Percentiles rank a stretch among this genome's conserved stretches.
These are phyloP conservation scores for Zalerion maritima DNA, from an alignment of 495 filamentous ascomycete genomes.

Conservation along the genomic window DNA sequence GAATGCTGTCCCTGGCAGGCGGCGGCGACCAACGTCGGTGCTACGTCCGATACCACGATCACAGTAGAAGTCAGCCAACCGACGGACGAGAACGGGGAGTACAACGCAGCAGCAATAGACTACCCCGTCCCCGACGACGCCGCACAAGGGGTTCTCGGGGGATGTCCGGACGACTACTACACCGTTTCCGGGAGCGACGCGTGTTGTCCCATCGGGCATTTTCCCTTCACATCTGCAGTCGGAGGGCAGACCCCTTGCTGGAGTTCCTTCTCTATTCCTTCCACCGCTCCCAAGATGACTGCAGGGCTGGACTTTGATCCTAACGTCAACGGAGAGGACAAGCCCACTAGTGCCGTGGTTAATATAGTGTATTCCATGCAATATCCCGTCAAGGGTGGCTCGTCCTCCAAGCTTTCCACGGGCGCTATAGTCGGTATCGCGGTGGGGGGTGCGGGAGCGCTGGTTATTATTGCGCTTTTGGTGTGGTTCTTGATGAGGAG, in stretches of 20 bases:
- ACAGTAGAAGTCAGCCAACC: background rate
- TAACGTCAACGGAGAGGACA: slow-evolving; percentile 5
- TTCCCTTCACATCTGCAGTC: slow-evolving; percentile 11
- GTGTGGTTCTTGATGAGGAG: slow-evolving; percentile 9
- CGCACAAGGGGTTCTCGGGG: slow-evolving; percentile 3
- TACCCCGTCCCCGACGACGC: slow-evolving; percentile 10
- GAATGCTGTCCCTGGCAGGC: slow-evolving; percentile 16
- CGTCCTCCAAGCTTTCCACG: slow-evolving; percentile 8
- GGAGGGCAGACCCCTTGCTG: slow-evolving; percentile 16
- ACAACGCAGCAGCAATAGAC: no score
- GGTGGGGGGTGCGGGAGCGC: slow-evolving; percentile 11
- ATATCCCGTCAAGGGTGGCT: slow-evolving; percentile 7
- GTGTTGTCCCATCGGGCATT: slow-evolving; percentile 14
- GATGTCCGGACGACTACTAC: slow-evolving; percentile 16
- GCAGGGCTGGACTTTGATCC: slow-evolving; percentile 5
- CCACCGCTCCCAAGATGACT: slow-evolving; percentile 9
- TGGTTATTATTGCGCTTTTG: slow-evolving; percentile 8
- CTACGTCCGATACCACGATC: background rate
- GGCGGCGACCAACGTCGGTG: slow-evolving; percentile 1
- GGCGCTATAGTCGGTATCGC: slow-evolving; percentile 16
- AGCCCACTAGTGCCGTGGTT: slow-evolving; percentile 14
- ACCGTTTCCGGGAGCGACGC: slow-evolving; percentile 14
- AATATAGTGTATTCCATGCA: slow-evolving; percentile 17
- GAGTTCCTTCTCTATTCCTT: slow-evolving; percentile 5
- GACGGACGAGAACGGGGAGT: slow-evolving; percentile 1